phyloP scores from a whole-genome alignment of 176 grass and related monocot genomes.

The Metroxylon sagu region DNA sequence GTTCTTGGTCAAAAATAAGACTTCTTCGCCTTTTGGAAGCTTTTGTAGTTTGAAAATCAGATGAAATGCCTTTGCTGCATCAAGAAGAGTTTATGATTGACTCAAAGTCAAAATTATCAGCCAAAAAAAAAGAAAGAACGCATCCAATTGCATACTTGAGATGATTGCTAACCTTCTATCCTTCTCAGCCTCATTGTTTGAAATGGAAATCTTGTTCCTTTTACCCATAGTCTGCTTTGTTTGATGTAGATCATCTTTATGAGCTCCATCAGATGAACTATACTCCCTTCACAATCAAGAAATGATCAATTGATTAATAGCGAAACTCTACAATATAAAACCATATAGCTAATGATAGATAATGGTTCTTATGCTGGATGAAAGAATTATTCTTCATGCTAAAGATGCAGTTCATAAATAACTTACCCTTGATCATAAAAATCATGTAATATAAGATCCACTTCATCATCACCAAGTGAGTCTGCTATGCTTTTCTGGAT shows the following conservation, averaged over 20 bases:
- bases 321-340: no score
- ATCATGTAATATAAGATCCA: slow-evolving; percentile 56
- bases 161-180: slow-evolving; percentile 41
- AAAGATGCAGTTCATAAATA: slow-evolving; percentile 13
- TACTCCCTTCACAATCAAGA: slow-evolving; percentile 44
- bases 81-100: slow-evolving; percentile 16
- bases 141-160: slow-evolving; percentile 14
- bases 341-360: no score
- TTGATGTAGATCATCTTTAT: slow-evolving; percentile 30
- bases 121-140: slow-evolving; percentile 5
- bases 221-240: slow-evolving; percentile 24
- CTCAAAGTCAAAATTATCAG: slow-evolving; percentile 23
- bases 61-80: slow-evolving; percentile 32
- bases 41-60: slow-evolving; percentile 28
- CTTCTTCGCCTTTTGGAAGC: slow-evolving; percentile 35
- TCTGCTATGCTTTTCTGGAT: slow-evolving; percentile 71
- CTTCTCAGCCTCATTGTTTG: slow-evolving; percentile 41
- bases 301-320: not conserved
- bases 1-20: slow-evolving; percentile 58
- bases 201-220: slow-evolving; percentile 41
- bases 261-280: slow-evolving; percentile 34
- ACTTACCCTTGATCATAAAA: slow-evolving; percentile 44
- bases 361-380: no score
- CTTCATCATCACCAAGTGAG: slow-evolving; percentile 97
- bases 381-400: no score